Conservation (phyloP, 352 stramenopile genomes). For the Globisporangium heterothallicum region DNA sequence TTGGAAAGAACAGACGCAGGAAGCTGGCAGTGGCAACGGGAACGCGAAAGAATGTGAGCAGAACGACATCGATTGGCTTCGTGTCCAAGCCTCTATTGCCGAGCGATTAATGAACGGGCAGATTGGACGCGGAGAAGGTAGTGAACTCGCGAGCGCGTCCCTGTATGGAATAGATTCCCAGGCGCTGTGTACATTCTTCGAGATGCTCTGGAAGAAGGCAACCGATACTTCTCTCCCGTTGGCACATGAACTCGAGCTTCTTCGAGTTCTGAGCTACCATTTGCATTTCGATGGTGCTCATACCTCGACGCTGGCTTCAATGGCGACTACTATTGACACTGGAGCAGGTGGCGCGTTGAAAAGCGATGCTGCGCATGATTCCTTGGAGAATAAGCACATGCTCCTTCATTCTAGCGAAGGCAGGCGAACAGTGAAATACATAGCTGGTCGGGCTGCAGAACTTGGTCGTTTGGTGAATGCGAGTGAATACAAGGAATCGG, state of each 20-base stretch:
- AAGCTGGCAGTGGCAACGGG: not conserved
- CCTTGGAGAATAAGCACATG: conserved; percentile 3
- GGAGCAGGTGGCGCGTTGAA: not conserved
- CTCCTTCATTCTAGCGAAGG: conserved; percentile 40
- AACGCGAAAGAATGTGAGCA: conserved; percentile 1
- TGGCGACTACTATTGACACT: not conserved
- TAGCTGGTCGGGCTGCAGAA: conserved; percentile 30
- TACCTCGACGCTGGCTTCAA: no score
- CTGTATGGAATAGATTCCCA: conserved; percentile 48
- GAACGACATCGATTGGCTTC: conserved; percentile 26
- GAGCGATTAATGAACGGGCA: conserved; percentile 31
- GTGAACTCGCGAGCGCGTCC: conserved; percentile 26
- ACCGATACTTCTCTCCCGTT: conserved; percentile 24
- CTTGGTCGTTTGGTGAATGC: conserved; percentile 20
- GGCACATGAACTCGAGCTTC: conserved; percentile 41
- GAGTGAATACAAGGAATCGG: conserved; percentile 14
- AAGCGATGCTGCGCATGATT: not conserved
- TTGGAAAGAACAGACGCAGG: not conserved
- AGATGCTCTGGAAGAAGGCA: conserved; percentile 32
- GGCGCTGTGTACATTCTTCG: conserved; percentile 46
- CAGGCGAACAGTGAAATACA: conserved; percentile 41
- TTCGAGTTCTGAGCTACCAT: conserved; percentile 37
- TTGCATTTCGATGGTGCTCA: conserved; percentile 17
- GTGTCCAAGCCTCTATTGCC: conserved; percentile 24
- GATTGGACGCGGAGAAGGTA: conserved; percentile 22